Evolutionary conservation across 371 early-diverging fungal species (phyloP), one percentile per base, ranked within the genome.

Genomic region (Apophysomyces elegans): DNA sequence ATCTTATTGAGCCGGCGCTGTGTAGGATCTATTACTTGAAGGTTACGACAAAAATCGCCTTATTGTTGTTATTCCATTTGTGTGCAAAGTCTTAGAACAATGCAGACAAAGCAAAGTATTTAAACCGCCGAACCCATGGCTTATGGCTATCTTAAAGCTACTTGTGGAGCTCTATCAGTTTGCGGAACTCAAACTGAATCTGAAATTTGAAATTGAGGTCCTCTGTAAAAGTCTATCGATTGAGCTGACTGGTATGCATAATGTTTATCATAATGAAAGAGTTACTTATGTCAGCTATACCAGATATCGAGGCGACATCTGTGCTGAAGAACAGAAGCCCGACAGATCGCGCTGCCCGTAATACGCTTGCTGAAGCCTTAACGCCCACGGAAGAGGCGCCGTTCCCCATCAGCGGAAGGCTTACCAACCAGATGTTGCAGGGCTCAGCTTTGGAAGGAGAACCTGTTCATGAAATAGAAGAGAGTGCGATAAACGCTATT

Each of bases 141-240:
- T 98, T 56, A 96, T 98, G 92, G 94, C 94, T 21, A 94, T 95
- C 58, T 81, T 99, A 78, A 88, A 87, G 56, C 78, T 98, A 11
- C 78, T 99, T 35, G 91, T 93, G 0, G 99, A 98, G 72, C 80
- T 99, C 5, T 98, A 97, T 75, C 90, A 93, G 56, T 89, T 87
- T 69, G 98, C 96, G 0, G 95, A 96, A 56, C 81, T 98, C 46
- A 97, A 95, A 76, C 79, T 97, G 59, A 96, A 95, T 65, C 88
- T 97, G 60, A 95, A 96, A 66, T 98, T 99, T 77, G 98, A 97
- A 73, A 94, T 99, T 50, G 98, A 98, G 77, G 96, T 98, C 3
- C 84, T 99, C 44, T 97, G 97, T 85, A 96, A 96, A 73, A 91
- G 91, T 47, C 76, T 97, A 43, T 78, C 88, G 7, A 76, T 99